These are phyloP conservation scores for Zarea fungicola DNA, from an alignment of 2,329 filamentous ascomycete genomes.

Conservation along the genomic window DNA sequence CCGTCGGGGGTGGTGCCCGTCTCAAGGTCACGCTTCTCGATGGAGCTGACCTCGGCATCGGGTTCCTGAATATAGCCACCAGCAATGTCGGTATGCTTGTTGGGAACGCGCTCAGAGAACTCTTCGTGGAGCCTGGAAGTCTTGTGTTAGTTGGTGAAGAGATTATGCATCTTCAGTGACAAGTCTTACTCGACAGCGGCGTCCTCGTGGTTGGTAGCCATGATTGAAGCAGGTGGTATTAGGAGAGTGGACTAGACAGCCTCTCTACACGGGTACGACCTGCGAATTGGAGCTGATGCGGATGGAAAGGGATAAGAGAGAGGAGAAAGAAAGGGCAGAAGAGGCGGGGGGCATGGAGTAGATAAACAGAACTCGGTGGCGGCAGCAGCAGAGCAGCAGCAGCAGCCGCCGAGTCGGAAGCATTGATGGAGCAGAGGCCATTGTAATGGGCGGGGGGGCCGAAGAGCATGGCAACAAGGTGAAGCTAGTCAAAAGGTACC, in stretches of 20 bases:
- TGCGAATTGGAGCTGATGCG: not conserved
- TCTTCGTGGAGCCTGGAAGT: conserved; percentile 18
- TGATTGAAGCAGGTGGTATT: conserved; percentile 15
- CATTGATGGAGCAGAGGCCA: not conserved
- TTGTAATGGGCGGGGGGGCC: conserved; percentile 3
- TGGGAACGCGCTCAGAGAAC: conserved; percentile 17
- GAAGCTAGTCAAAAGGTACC: not conserved
- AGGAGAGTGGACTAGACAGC: not conserved
- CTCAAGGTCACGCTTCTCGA: conserved; percentile 18
- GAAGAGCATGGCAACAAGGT: not conserved
- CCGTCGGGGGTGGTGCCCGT: conserved; percentile 34
- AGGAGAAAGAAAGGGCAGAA: not conserved
- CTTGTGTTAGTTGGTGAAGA: not conserved
- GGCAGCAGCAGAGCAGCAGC: too few relatives aligned
- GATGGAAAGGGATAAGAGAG: not conserved
- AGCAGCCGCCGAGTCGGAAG: too few relatives aligned
- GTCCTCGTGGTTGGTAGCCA: conserved; percentile 31
- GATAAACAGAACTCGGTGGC: not conserved
- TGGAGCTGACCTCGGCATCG: conserved; percentile 2
- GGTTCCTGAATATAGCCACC: conserved; percentile 14
- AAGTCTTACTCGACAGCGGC: conserved; percentile 28
- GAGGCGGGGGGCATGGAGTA: not conserved
- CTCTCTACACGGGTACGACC: not conserved
- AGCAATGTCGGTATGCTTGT: conserved; percentile 17
- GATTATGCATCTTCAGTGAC: not conserved